Evolutionary conservation across 805 yeast genomes (phyloP).

Genomic region (Myxozyma sirexii): DNA sequence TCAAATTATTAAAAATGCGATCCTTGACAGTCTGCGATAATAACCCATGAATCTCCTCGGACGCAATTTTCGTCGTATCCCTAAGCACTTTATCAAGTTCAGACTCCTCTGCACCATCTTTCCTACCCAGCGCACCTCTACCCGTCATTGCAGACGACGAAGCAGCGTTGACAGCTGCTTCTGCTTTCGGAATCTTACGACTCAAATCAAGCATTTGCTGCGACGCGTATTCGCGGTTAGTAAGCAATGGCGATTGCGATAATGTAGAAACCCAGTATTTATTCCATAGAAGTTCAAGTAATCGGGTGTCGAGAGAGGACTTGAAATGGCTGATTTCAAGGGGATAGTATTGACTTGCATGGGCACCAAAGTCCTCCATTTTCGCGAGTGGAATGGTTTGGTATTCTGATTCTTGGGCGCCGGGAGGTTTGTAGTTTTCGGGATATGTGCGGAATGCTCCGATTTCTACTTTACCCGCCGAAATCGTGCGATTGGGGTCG

Average conservation of each 20-base stretch:
- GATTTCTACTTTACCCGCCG: conserved; percentile 70
- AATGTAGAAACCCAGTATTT: conserved; percentile 53
- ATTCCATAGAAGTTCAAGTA: conserved; percentile 50
- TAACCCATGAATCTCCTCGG: conserved; percentile 39
- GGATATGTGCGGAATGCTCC: conserved; percentile 84
- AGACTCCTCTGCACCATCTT: conserved; percentile 16
- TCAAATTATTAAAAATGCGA: conserved; percentile 29
- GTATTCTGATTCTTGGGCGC: conserved; percentile 21
- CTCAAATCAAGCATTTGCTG: conserved; percentile 40
- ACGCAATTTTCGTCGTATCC: conserved; percentile 33
- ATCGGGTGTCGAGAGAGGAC: conserved; percentile 52
- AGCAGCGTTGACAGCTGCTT: conserved; percentile 8
- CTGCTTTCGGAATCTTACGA: conserved; percentile 34
- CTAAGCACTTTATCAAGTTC: conserved; percentile 28
- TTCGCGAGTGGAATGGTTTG: conserved; percentile 53
- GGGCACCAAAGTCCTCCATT: conserved; percentile 67
- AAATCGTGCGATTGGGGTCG: conserved; percentile 72
- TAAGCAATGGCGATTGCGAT: conserved; percentile 39
- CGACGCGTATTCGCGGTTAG: conserved; percentile 38
- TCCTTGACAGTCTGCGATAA: conserved; percentile 36
- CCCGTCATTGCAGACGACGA: not conserved
- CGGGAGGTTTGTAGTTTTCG: conserved; percentile 41
- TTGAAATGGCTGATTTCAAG: conserved; percentile 64
- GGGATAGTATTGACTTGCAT: conserved; percentile 68
- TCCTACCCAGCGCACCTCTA: not conserved